These are phyloP conservation scores for Lecanicillium sp. DNA, from an alignment of 2,329 filamentous ascomycete genomes.

Conservation along the genomic window DNA sequence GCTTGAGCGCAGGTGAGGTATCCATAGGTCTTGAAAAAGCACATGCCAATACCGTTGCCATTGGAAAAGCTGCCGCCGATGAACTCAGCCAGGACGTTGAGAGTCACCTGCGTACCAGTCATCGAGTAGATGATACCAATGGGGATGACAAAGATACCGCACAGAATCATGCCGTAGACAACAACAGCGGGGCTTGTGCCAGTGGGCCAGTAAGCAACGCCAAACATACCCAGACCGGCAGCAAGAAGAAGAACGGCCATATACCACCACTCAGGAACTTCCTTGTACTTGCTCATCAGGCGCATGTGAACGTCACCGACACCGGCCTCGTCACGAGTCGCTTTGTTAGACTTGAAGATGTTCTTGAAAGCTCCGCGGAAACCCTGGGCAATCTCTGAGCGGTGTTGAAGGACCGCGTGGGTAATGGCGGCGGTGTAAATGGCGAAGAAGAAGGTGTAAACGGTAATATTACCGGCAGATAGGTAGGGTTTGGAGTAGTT, in stretches of 20 bases:
- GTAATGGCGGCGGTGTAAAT: conserved; percentile 35
- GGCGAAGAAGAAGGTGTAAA: conserved; percentile 37
- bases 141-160: conserved; percentile 37
- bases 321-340: conserved; percentile 19
- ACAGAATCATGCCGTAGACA: conserved; percentile 36
- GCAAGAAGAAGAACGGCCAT: conserved; percentile 26
- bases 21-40: conserved; percentile 40
- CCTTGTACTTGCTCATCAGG: conserved; percentile 41
- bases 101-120: conserved; percentile 34
- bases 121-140: conserved; percentile 39
- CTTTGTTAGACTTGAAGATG: conserved; percentile 22
- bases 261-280: conserved; percentile 46
- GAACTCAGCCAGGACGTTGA: conserved; percentile 43
- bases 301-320: conserved; percentile 37
- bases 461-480: conserved; percentile 28
- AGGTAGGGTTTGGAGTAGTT: conserved; percentile 38
- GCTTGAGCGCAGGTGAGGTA: conserved; percentile 31
- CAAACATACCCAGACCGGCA: conserved; percentile 29
- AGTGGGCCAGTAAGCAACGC: conserved; percentile 34
- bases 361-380: conserved; percentile 27
- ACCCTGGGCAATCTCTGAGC: conserved; percentile 31
- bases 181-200: conserved; percentile 37
- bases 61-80: conserved; percentile 38
- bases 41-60: conserved; percentile 41
- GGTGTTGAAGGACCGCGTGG: conserved; percentile 35